These are phyloP conservation scores for Lipomyces orientalis DNA, from an alignment of 805 yeast species.

Conservation along the genomic window DNA sequence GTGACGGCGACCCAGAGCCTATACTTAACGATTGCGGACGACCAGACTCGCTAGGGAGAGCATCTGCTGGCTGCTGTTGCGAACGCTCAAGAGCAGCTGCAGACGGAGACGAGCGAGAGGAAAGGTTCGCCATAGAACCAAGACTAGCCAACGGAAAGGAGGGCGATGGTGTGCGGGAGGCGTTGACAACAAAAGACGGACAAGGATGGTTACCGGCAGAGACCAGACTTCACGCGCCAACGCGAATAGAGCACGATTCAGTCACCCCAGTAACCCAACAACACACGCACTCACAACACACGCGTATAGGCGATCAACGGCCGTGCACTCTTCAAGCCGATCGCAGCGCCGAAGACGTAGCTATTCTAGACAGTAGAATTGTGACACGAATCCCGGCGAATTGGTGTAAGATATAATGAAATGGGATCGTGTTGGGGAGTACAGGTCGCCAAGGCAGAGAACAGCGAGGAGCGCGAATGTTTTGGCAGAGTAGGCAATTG, in stretches of 20 bases:
- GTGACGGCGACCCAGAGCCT: constrained; percentile 25
- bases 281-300: background rate
- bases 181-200: constrained; percentile 1
- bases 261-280: background rate
- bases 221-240: background rate
- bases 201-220: background rate
- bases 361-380: background rate
- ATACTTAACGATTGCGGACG: constrained; percentile 10
- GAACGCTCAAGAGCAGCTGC: background rate
- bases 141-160: background rate
- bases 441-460: background rate
- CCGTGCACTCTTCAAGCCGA: background rate
- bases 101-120: constrained; percentile 9
- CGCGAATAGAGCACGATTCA: background rate
- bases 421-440: background rate
- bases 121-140: constrained; percentile 1
- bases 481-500: background rate
- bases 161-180: background rate
- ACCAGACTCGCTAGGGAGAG: background rate
- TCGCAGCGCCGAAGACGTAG: background rate
- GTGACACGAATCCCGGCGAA: background rate
- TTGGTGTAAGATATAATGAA: background rate
- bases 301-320: background rate
- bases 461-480: background rate
- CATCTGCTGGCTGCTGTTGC: constrained; percentile 8